A percentile compares a stretch with the other conserved stretches of the same genome.
Conservation (phyloP, 805 yeast species). For the Sugiyamaella boreocaroliniensis region DNA sequence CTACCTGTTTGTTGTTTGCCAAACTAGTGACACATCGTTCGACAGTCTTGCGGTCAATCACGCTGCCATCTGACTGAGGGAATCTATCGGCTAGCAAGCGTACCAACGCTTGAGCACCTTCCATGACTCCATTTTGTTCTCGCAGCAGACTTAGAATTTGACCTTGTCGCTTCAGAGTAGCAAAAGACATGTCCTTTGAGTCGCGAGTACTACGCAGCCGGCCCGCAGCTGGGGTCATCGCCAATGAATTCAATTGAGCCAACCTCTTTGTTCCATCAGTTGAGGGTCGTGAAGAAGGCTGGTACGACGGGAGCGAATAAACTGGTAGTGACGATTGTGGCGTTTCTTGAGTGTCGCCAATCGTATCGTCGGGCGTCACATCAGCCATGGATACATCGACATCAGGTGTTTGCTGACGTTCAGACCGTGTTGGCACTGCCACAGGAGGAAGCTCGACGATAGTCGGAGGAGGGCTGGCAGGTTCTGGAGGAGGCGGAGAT, state of each 20-base stretch:
- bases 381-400: background rate
- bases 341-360: background rate
- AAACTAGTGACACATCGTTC: slow-evolving; percentile 38
- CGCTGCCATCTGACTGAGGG: slow-evolving; percentile 28
- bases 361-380: background rate
- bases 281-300: background rate
- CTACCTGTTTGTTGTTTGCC: slow-evolving; percentile 29
- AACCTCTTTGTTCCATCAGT: background rate
- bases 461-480: background rate
- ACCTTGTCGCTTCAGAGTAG: slow-evolving; percentile 39
- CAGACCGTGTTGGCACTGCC: background rate
- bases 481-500: background rate
- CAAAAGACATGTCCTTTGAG: slow-evolving; percentile 32
- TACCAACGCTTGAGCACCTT: slow-evolving; percentile 38
- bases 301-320: background rate
- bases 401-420: background rate
- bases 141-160: slow-evolving; percentile 39
- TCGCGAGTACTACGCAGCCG: background rate
- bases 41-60: slow-evolving; percentile 51
- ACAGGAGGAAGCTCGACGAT: background rate
- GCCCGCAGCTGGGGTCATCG: background rate
- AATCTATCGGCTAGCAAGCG: slow-evolving; percentile 37
- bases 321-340: background rate
- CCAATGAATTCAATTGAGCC: background rate
- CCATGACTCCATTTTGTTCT: slow-evolving; percentile 41